Percentiles rank a stretch among this genome's conserved stretches.
These are phyloP conservation scores for Chytriomyces hyalinus DNA, from an alignment of 192 early-diverging fungal species.

Conservation along the genomic window DNA sequence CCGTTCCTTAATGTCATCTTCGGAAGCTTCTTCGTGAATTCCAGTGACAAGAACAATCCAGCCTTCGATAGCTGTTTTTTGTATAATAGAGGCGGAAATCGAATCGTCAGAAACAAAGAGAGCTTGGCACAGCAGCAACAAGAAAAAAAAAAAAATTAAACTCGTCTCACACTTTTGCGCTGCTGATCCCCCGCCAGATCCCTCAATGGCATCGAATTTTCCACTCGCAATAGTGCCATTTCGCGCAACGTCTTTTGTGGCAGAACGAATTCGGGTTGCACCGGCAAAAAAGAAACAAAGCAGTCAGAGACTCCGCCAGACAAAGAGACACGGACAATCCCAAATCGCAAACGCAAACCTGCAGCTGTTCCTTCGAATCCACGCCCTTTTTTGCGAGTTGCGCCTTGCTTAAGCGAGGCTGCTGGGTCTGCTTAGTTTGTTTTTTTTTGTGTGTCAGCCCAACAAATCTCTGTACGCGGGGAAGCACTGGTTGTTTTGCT, in stretches of 20 bases:
- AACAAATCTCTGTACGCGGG: neutral
- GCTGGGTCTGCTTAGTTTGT: constrained; percentile 27
- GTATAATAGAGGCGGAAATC: neutral
- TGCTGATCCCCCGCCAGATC: constrained; percentile 25
- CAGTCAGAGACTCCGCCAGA: neutral
- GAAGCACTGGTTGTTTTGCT: neutral
- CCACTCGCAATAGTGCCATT: constrained; percentile 19
- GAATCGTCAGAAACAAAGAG: too few relatives aligned
- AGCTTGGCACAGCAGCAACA: neutral
- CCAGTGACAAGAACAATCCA: constrained; percentile 95
- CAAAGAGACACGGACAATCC: neutral
- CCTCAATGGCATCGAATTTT: constrained; percentile 48
- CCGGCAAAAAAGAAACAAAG: neutral
- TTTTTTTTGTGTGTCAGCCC: neutral
- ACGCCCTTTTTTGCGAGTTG: constrained; percentile 51
- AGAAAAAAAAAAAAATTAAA: neutral
- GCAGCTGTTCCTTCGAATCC: constrained; percentile 45
- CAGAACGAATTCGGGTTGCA: neutral
- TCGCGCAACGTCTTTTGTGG: neutral
- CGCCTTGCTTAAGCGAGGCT: constrained; percentile 35
- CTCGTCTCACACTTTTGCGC: constrained; percentile 55
- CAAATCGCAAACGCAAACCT: neutral
- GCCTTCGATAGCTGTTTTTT: constrained; percentile 75
- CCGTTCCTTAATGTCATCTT: constrained; percentile 83
- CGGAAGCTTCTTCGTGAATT: constrained; percentile 93